Percentiles rank a stretch among this genome's conserved stretches.
Conservation (phyloP, 202 grass and related monocot genomes). For the Brachypodium distachyon region DNA sequence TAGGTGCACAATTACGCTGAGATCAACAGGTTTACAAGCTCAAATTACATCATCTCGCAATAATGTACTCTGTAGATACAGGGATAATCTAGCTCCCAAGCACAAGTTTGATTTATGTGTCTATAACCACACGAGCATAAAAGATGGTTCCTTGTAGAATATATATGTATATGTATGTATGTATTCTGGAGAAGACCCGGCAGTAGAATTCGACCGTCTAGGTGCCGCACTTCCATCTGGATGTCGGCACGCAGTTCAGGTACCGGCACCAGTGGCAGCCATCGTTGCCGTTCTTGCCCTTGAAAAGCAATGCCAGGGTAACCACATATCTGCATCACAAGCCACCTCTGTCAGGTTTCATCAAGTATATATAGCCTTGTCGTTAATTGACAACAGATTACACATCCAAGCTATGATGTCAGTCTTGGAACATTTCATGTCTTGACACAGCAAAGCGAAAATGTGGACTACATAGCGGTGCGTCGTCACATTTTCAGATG, state of each 20-base stretch:
- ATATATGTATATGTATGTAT: too few species aligned
- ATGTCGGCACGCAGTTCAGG: conserved; percentile 82
- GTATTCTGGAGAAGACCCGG: not conserved
- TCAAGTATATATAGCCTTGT: not conserved
- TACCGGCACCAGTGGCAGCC: conserved; percentile 91
- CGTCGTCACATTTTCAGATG: not conserved
- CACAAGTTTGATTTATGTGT: not conserved
- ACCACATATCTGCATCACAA: conserved; percentile 43
- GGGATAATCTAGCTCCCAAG: not conserved
- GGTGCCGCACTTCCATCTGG: conserved; percentile 69
- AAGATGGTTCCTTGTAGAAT: not conserved
- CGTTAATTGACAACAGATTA: not conserved
- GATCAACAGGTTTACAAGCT: conserved; percentile 9
- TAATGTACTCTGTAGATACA: not conserved
- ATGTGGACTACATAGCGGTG: not conserved
- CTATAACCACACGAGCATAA: not conserved
- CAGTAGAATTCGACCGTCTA: not conserved
- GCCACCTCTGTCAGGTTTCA: not conserved
- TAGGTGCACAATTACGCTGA: not conserved
- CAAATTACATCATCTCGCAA: not conserved
- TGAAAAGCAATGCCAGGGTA: conserved; percentile 74
- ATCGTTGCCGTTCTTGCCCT: conserved; percentile 86
- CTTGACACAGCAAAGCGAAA: not conserved
- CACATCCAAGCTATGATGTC: not conserved
- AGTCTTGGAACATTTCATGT: not conserved